These are phyloP conservation scores for Cryptosporidium ryanae DNA, from an alignment of 169 alveolate species.

Conservation along the genomic window DNA sequence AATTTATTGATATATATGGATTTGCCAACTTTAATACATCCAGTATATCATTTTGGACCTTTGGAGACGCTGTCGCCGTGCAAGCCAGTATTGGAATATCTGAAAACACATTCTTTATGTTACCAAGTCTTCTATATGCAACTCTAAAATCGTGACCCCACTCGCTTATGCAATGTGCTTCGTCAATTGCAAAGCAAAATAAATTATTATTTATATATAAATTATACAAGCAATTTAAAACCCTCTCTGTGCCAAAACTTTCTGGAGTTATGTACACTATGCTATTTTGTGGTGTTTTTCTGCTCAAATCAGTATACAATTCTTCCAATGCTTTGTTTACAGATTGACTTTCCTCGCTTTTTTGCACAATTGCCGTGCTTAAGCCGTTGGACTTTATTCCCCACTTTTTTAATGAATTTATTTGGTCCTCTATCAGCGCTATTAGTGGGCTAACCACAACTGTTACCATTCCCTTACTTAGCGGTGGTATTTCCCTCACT, in stretches of 20 bases:
- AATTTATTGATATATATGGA: conserved; percentile 81
- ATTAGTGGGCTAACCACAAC: conserved; percentile 95
- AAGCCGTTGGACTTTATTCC: conserved; percentile 84
- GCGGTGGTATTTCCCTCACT: conserved; percentile 34
- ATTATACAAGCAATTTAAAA: conserved; percentile 76
- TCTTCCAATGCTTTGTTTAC: conserved; percentile 42
- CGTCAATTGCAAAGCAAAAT: conserved; percentile 89
- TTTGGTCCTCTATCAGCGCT: conserved; percentile 94
- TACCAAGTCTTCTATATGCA: conserved; percentile 89
- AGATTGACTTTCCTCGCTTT: conserved; percentile 16
- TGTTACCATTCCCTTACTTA: conserved; percentile 87
- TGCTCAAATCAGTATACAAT: conserved; percentile 46
- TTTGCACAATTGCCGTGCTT: conserved; percentile 56
- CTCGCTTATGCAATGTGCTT: conserved; percentile 91
- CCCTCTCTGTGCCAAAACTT: conserved; percentile 80
- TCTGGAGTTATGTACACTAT: conserved; percentile 87
- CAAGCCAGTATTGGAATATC: conserved; percentile 94
- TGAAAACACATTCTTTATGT: conserved; percentile 88
- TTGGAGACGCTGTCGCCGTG: conserved; percentile 98
- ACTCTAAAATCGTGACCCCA: conserved; percentile 92
- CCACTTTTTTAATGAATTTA: conserved; percentile 84
- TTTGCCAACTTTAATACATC: conserved; percentile 84
- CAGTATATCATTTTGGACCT: conserved; percentile 92
- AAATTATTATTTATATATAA: conserved; percentile 81
- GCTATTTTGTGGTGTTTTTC: conserved; percentile 38